Evolutionary conservation across 768 basidiomycete genomes (phyloP), one percentile per base, ranked within the genome.

Genomic region (Trametopsis cervina): DNA sequence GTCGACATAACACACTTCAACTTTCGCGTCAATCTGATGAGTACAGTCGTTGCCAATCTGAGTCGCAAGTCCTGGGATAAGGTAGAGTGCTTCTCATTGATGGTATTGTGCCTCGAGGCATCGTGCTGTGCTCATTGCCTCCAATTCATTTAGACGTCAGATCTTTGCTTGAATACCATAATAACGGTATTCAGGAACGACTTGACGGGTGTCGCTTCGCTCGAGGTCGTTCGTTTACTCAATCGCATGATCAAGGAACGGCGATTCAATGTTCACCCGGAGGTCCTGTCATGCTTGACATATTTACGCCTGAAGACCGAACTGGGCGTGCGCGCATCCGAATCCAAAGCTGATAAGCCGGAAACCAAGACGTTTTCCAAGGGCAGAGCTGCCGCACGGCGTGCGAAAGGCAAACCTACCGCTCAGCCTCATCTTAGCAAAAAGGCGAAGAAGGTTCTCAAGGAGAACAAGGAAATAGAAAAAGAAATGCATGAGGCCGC

Each of bases 211-310:
- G 67, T 69, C 9, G 73, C 87, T 41, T 96, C 96, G 3, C 76
- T 97, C 49, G 91, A 96, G 63, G 70, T 84, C 49, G 89, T 98
- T 36, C 87, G 93, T 39, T 71, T 97, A 33, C 66, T 99, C 53
- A 93, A 96, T 57, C 81, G 93, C 51, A 97, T 97, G 89, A 80
- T 96, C 63, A 97, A 95, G 64, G 95, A 96, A 61, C 82, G 83
- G 25, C 80, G 81, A 54, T 99, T 89, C 69, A 82, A 84, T 54
- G 82, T 98, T 36, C 86, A 94, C 60, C 90, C 95, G 7, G 83
- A 89, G 51, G 87, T 93, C 40, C 74, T 98, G 40, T 78, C 83
- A 12, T 89, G 87, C 62, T 77, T 99, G 3, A 73, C 90, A 44
- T 77, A 89, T 58, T 74, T 99, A 38, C 85, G 94, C 13, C 75